Conservation (phyloP, 2,329 filamentous ascomycete species). For the Colletotrichum phormii region DNA sequence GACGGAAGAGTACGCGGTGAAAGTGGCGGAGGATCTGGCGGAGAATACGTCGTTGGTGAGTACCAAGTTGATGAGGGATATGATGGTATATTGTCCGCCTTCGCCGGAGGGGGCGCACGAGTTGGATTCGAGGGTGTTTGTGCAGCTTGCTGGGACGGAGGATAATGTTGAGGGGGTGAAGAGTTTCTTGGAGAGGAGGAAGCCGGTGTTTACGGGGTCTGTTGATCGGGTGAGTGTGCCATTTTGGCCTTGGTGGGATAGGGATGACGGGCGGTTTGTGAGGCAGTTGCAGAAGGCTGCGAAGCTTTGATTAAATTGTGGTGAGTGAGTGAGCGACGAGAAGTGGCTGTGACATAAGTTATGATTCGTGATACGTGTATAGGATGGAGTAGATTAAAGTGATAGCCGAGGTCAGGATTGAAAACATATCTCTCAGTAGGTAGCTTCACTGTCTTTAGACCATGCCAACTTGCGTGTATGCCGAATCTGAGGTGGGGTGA, state of each 20-base stretch:
- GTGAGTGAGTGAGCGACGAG: not conserved
- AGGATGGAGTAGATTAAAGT: not conserved
- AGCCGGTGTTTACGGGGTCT: constrained; percentile 63
- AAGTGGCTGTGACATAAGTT: no score
- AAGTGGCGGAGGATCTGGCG: constrained; percentile 63
- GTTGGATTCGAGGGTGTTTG: constrained; percentile 74
- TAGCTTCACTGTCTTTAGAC: not conserved
- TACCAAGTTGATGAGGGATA: not conserved
- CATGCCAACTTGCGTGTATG: not conserved
- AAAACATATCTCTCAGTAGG: not conserved
- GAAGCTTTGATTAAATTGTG: not conserved
- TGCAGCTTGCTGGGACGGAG: constrained; percentile 65
- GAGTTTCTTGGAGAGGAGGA: constrained; percentile 77
- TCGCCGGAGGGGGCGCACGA: constrained; percentile 77
- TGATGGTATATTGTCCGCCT: constrained; percentile 52
- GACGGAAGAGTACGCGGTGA: constrained; percentile 73
- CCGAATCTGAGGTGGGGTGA: not conserved
- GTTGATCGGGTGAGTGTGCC: not conserved
- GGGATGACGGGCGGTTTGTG: not conserved
- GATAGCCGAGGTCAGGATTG: not conserved
- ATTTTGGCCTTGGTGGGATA: not conserved
- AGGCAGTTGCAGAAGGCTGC: not conserved
- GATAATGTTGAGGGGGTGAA: constrained; percentile 76
- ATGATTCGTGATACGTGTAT: not conserved
- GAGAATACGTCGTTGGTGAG: not conserved